Evolutionary conservation across 129 eudicot species (phyloP).

Genomic region (Calendula officinalis): DNA sequence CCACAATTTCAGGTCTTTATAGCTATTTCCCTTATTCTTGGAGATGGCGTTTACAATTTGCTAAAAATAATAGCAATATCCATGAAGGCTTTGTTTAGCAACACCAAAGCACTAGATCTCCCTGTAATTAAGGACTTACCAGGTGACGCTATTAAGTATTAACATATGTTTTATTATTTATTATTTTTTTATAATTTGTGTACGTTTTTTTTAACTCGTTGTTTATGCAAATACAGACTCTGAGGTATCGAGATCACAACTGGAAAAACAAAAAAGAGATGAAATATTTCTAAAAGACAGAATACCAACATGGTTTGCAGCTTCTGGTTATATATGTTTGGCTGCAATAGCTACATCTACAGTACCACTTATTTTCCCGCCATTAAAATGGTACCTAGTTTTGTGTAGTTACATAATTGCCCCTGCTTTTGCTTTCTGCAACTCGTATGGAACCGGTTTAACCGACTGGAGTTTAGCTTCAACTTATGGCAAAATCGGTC

Average conservation of each 20-base stretch:
- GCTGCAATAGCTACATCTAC: slow-evolving; percentile 71
- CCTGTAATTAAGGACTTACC: slow-evolving; percentile 45
- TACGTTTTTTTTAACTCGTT: background rate
- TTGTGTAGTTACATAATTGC: slow-evolving; percentile 67
- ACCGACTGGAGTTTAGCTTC: slow-evolving; percentile 94
- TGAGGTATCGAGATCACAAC: slow-evolving; percentile 38
- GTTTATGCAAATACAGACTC: slow-evolving; percentile 31
- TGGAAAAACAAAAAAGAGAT: slow-evolving; percentile 55
- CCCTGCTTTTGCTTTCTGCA: slow-evolving; percentile 93
- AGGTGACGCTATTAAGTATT: slow-evolving; percentile 34
- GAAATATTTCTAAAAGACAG: slow-evolving; percentile 69
- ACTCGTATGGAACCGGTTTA: slow-evolving; percentile 88
- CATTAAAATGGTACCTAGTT: slow-evolving; percentile 86
- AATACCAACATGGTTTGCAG: slow-evolving; percentile 80
- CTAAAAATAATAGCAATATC: slow-evolving; percentile 60
- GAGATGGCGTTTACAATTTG: slow-evolving; percentile 88
- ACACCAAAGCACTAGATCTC: slow-evolving; percentile 40
- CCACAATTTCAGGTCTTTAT: slow-evolving; percentile 57
- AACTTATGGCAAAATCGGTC: slow-evolving; percentile 87
- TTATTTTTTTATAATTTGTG: background rate
- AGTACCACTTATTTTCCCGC: slow-evolving; percentile 79
- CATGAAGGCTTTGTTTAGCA: slow-evolving; percentile 46
- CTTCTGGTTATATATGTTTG: slow-evolving; percentile 68
- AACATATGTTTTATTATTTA: background rate
- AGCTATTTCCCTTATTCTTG: slow-evolving; percentile 75